Conservation (phyloP, 1,139 yeast genomes). For the Geotrichum phurueaensis region DNA sequence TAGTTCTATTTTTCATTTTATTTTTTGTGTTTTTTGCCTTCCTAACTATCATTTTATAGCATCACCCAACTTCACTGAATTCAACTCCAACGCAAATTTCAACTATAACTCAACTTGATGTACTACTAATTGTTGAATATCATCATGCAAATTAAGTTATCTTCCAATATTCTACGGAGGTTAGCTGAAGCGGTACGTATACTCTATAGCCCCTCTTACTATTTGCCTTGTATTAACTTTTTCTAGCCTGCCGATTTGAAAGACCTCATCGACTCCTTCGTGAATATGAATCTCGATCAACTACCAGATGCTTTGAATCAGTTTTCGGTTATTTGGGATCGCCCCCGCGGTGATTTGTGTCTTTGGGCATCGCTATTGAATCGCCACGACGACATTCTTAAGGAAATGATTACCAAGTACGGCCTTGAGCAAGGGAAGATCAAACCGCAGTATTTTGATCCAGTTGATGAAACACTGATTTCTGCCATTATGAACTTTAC, state of each 20-base stretch:
- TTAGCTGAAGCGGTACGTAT: constrained; percentile 30
- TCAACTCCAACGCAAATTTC: background rate
- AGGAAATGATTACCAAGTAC: constrained; percentile 49
- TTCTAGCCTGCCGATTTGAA: constrained; percentile 40
- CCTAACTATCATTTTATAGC: background rate
- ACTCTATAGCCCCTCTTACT: background rate
- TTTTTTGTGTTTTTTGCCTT: background rate
- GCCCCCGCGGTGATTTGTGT: constrained; percentile 66
- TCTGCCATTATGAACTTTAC: constrained; percentile 57
- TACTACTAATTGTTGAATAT: background rate
- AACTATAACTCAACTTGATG: constrained; percentile 1
- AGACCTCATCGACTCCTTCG: constrained; percentile 39
- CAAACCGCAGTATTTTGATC: constrained; percentile 41
- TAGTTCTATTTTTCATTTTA: too few species aligned
- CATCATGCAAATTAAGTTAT: constrained; percentile 28
- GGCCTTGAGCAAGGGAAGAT: constrained; percentile 43
- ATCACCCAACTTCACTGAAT: background rate
- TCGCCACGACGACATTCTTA: constrained; percentile 64
- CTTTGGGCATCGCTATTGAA: constrained; percentile 77
- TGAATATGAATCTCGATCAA: constrained; percentile 33
- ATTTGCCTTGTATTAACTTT: constrained; percentile 11
- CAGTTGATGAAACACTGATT: constrained; percentile 45
- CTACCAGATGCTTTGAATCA: constrained; percentile 35
- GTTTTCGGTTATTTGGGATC: constrained; percentile 46
- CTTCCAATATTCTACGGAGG: constrained; percentile 28